These are phyloP conservation scores for Brasenia schreberi DNA, from an alignment of 164 flowering plant species.

Conservation along the genomic window DNA sequence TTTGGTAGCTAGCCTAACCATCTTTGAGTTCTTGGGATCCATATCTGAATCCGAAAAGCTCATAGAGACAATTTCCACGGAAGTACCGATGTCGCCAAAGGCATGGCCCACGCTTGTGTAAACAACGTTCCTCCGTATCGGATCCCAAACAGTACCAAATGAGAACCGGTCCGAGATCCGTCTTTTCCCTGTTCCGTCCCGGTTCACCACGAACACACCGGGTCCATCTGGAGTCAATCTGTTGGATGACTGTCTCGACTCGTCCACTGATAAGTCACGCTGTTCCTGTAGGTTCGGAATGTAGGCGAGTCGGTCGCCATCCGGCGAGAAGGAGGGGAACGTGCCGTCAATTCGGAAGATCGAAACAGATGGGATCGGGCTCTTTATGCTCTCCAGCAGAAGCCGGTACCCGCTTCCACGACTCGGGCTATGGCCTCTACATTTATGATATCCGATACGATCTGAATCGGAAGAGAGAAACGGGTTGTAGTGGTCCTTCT, in stretches of 20 bases:
- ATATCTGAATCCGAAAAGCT: constrained; percentile 22
- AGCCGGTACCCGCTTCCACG: constrained; percentile 8
- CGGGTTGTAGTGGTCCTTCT: constrained; percentile 70
- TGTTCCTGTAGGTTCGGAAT: constrained; percentile 8
- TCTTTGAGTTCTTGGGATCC: not conserved
- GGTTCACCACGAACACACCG: constrained; percentile 57
- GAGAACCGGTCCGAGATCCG: constrained; percentile 24
- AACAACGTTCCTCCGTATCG: constrained; percentile 48
- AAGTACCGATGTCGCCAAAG: constrained; percentile 46
- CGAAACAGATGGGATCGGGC: constrained; percentile 31
- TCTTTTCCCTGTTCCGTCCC: constrained; percentile 58
- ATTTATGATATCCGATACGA: constrained; percentile 67
- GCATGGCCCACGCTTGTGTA: constrained; percentile 65
- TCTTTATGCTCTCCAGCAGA: constrained; percentile 40
- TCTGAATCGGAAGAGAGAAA: constrained; percentile 52
- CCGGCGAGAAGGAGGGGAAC: constrained; percentile 80
- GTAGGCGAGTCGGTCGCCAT: constrained; percentile 59
- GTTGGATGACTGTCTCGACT: not conserved
- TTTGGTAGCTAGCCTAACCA: not conserved
- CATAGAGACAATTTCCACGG: constrained; percentile 58
- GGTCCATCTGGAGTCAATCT: constrained; percentile 20
- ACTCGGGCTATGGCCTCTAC: constrained; percentile 24
- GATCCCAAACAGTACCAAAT: constrained; percentile 77
- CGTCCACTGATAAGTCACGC: not conserved
- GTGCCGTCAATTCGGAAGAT: constrained; percentile 70